Evolutionary conservation across 2,329 filamentous ascomycete species (phyloP).

Genomic region (Penicillium freii): DNA sequence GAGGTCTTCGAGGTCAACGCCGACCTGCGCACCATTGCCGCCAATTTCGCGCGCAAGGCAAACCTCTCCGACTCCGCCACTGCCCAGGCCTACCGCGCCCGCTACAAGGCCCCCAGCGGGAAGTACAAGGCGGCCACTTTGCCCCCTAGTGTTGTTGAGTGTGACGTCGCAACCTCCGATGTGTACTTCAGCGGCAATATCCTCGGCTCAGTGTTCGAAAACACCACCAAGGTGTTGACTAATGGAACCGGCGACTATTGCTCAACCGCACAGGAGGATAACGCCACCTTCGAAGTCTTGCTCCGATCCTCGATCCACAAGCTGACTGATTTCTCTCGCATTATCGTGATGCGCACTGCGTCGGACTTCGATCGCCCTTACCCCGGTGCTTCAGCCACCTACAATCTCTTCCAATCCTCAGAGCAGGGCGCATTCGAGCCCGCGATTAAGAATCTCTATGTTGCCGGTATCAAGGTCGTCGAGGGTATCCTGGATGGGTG

Average conservation of each 20-base stretch:
- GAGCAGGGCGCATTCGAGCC: slow-evolving; percentile 64
- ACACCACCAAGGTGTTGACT: slow-evolving; percentile 62
- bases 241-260: slow-evolving; percentile 68
- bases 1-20: slow-evolving; percentile 68
- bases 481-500: slow-evolving; percentile 62
- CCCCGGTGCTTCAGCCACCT: slow-evolving; percentile 53
- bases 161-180: slow-evolving; percentile 68
- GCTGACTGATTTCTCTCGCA: slow-evolving; percentile 63
- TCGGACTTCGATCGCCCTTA: slow-evolving; percentile 72
- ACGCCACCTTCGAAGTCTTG: slow-evolving; percentile 65
- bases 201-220: slow-evolving; percentile 63
- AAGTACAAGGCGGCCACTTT: slow-evolving; percentile 45
- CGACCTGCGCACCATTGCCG: slow-evolving; percentile 55
- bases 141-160: slow-evolving; percentile 59
- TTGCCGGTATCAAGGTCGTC: slow-evolving; percentile 64
- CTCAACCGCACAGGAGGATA: slow-evolving; percentile 71
- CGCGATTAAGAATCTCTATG: slow-evolving; percentile 64
- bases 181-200: slow-evolving; percentile 66
- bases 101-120: slow-evolving; percentile 44
- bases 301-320: slow-evolving; percentile 58
- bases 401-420: slow-evolving; percentile 57
- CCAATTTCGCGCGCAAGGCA: slow-evolving; percentile 51
- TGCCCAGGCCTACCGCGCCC: slow-evolving; percentile 54
- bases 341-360: slow-evolving; percentile 67
- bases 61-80: slow-evolving; percentile 52